Evolutionary conservation across 106 monocot genomes (phyloP).

Genomic region (Allium cepa): DNA sequence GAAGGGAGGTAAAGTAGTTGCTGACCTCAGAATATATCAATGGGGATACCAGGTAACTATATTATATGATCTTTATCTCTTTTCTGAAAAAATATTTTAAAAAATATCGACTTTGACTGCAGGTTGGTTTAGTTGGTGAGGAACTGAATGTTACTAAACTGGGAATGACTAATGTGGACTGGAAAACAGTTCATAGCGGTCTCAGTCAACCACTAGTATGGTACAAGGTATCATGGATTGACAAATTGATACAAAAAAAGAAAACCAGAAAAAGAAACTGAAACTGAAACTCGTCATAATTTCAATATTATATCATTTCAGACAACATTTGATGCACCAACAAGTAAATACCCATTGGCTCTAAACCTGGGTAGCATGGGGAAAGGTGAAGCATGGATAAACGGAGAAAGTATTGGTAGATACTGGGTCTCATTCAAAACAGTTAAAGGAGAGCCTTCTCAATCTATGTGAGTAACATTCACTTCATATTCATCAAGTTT

Average conservation of each 20-base stretch:
- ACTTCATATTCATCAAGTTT: neutral
- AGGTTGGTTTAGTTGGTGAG: constrained; percentile 78
- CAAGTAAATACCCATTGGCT: constrained; percentile 38
- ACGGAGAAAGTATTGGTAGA: constrained; percentile 84
- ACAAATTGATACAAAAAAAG: neutral
- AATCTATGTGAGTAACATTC: constrained; percentile 52
- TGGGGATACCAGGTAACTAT: constrained; percentile 74
- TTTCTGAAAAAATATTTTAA: neutral
- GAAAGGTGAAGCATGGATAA: constrained; percentile 86
- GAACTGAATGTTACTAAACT: constrained; percentile 35
- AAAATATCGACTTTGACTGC: neutral
- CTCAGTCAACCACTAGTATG: constrained; percentile 42
- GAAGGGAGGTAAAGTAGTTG: constrained; percentile 1
- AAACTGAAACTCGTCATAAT: neutral
- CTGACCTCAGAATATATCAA: constrained; percentile 32
- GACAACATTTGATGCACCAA: constrained; percentile 58
- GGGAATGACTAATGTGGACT: constrained; percentile 33
- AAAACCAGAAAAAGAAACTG: neutral
- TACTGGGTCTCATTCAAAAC: constrained; percentile 85
- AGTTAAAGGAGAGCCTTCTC: constrained; percentile 58
- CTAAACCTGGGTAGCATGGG: constrained; percentile 80
- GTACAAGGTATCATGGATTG: constrained; percentile 60
- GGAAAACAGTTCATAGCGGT: constrained; percentile 18
- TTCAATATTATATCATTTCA: constrained; percentile 4
- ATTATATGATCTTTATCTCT: neutral